A percentile compares a stretch with the other conserved stretches of the same genome.
phyloP scores from a whole-genome alignment of 176 grass and related monocot species.

The Ensete ventricosum region DNA sequence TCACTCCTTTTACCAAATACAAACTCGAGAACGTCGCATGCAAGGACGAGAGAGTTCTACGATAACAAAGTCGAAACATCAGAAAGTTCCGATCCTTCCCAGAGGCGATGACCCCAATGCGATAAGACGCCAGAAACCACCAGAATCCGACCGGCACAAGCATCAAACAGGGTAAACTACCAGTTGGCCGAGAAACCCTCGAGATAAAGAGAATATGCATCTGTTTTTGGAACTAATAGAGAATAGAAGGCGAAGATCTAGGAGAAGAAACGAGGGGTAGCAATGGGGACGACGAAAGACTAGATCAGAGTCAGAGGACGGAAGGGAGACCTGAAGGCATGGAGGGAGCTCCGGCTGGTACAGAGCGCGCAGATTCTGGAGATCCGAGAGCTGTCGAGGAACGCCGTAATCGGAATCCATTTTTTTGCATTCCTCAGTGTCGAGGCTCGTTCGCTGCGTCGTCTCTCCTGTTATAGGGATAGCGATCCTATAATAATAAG shows the following conservation, averaged over 20 bases:
- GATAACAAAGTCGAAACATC: too few species aligned
- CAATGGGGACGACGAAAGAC: conserved; percentile 5
- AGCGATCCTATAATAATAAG: neutral
- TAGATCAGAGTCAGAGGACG: too few species aligned
- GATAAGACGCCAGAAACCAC: neutral
- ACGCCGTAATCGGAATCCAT: conserved; percentile 98
- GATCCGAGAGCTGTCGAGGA: conserved; percentile 72
- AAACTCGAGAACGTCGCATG: neutral
- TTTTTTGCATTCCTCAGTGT: neutral
- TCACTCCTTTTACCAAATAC: neutral
- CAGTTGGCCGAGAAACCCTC: neutral
- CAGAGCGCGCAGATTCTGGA: conserved; percentile 65
- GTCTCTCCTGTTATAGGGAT: neutral
- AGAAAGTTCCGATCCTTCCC: too few species aligned
- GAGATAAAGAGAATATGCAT: too few species aligned
- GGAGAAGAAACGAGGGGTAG: conserved; percentile 16
- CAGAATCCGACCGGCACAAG: neutral
- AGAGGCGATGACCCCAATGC: neutral
- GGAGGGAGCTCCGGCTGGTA: conserved; percentile 82
- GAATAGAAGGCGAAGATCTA: neutral
- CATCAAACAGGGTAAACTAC: neutral
- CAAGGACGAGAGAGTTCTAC: neutral
- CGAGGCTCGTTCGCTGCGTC: neutral
- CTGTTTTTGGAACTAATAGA: neutral
- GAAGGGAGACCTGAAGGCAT: conserved; percentile 67